Base-by-base conservation (phyloP, 2,329 filamentous ascomycete genomes). In the Didymella segeticola region DNA sequence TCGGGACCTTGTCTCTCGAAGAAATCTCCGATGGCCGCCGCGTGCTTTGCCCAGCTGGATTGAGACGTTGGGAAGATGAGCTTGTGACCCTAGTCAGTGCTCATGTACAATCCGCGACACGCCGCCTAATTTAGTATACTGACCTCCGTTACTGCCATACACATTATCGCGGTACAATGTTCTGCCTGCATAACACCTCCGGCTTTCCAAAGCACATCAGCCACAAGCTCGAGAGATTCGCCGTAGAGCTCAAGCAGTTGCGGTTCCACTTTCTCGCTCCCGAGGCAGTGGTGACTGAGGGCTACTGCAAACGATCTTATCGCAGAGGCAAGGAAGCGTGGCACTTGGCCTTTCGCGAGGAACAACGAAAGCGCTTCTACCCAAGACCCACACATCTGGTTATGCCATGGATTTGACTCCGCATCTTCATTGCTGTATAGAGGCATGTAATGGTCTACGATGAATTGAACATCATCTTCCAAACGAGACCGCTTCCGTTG, bases 161-260 rank as follows among this genome's bases (percentile, higher is more conserved):
- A 43, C 39, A 43, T 43, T 11, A 43, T 43, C 6, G 39, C 39
- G 15, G 20, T 27, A 23, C 39, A 43, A 20, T 43, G 39, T 25
- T 43, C 27, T 2, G 23, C 29, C 15, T 31, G 27, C 11, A 31
- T n/a, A 22, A 31, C 12, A 23, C 39, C 39, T 2, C n/a, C 11
- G 10, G 27, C 12, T 2, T 22, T 14, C 15, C 22, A 1, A 23
- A 43, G 26, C 2, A 27, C n/a, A 9, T 11, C 17, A 22, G 15
- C 19, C 26, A 43, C 10, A 8, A 15, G 11, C 1, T n/a, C 11
- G 22, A 43, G 39, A 2, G 39, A 43, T 5, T 12, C n/a, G 11
- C 39, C 17, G 15, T 43, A 43, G 2, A 31, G 0, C 10, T 43
- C 27, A 19, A 43, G n/a, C 19, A n/a, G 17, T 5, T 15, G 27